Conservation (phyloP, 345 rosid species). For the Hevea brasiliensis region DNA sequence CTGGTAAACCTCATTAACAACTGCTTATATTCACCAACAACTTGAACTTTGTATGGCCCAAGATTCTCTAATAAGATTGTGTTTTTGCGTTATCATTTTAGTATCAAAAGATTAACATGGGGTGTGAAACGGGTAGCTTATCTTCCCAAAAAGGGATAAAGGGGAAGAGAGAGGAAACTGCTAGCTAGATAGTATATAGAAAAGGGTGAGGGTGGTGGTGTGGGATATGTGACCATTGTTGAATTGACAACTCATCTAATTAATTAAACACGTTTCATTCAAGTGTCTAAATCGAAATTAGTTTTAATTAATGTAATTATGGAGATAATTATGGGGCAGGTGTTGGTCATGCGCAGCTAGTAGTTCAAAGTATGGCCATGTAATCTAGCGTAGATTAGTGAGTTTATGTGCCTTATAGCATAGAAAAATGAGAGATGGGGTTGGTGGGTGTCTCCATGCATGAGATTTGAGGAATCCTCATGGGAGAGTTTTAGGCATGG, state of each 20-base stretch:
- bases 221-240: not conserved
- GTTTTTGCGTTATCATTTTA: conserved; percentile 3
- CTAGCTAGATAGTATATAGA: not conserved
- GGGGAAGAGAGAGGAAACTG: not conserved
- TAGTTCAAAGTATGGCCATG: not conserved
- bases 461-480: too few species aligned
- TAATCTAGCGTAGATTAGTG: not conserved
- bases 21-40: conserved; percentile 1
- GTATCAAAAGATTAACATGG: conserved; percentile 3
- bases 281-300: too few species aligned
- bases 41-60: not conserved
- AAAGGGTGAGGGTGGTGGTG: not conserved
- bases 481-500: not conserved
- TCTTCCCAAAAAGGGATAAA: not conserved
- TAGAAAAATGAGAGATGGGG: not conserved
- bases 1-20: not conserved
- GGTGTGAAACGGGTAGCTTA: conserved; percentile 4
- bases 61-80: conserved; percentile 6
- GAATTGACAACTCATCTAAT: conserved; percentile 5
- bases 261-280: not conserved
- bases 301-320: not conserved
- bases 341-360: not conserved
- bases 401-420: not conserved
- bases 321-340: not conserved
- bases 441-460: not conserved